These are phyloP conservation scores for Lobulomyces angularis DNA, from an alignment of 192 early-diverging fungal species.

Conservation along the genomic window DNA sequence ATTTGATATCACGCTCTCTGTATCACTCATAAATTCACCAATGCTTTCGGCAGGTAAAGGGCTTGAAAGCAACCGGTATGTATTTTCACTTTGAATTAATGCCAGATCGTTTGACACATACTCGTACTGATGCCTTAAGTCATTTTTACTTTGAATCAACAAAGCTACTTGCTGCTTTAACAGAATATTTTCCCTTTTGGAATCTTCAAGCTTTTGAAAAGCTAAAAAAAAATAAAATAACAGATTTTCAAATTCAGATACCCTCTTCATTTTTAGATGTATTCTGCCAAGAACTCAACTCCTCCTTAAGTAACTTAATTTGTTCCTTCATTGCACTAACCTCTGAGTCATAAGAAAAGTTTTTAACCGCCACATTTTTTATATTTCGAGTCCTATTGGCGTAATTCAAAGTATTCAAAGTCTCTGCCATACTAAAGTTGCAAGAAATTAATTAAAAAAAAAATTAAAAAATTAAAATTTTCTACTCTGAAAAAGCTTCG, in stretches of 20 bases:
- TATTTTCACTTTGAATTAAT: no score
- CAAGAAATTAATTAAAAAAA: no score
- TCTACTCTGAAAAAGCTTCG: no score
- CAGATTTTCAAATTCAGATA: background rate
- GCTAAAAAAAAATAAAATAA: background rate
- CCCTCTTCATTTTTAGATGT: no score
- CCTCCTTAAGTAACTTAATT: slow-evolving; percentile 8
- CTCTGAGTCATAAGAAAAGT: slow-evolving; percentile 14
- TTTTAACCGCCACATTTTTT: slow-evolving; percentile 21
- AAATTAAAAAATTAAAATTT: no score
- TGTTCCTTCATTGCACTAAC: slow-evolving; percentile 10
- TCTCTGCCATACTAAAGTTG: slow-evolving; percentile 65
- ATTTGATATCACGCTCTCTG: no score
- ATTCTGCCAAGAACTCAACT: no score
- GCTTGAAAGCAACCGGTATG: no score
- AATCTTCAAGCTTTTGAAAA: background rate
- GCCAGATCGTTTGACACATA: slow-evolving; percentile 10
- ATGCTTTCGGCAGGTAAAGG: no score
- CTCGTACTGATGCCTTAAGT: slow-evolving; percentile 5
- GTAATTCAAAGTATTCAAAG: slow-evolving; percentile 78
- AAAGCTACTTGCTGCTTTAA: background rate
- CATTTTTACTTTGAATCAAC: background rate
- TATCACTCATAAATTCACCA: no score
- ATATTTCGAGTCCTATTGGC: slow-evolving; percentile 77
- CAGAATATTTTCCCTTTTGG: background rate